Evolutionary conservation across 192 early-diverging fungal species (phyloP).

Genomic region (Coemansia sp.): DNA sequence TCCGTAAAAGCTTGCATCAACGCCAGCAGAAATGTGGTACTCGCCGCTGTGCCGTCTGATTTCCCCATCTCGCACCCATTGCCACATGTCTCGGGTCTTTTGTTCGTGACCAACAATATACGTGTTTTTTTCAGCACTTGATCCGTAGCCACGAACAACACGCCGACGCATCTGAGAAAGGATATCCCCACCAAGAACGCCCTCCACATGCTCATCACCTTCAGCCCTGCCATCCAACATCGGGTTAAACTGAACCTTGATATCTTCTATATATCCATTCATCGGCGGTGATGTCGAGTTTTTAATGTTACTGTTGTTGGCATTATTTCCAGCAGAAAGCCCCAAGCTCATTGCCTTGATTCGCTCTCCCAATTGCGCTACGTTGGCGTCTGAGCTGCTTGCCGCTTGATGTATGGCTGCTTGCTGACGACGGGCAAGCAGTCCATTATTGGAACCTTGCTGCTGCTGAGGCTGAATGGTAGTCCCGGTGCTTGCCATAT

Average conservation of each 20-base stretch:
- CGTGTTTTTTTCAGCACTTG: constrained; percentile 63
- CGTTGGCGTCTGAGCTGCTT: not conserved
- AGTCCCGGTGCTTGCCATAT: not conserved
- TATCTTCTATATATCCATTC: constrained; percentile 9
- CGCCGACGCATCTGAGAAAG: constrained; percentile 79
- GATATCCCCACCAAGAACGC: constrained; percentile 62
- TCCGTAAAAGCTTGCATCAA: constrained; percentile 41
- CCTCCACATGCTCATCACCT: constrained; percentile 5
- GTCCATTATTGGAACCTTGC: not conserved
- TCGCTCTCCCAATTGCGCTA: constrained; percentile 17
- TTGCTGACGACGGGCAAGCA: constrained; percentile 6
- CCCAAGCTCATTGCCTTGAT: constrained; percentile 18
- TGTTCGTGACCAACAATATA: constrained; percentile 21
- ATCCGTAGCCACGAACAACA: constrained; percentile 74
- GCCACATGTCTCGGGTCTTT: constrained; percentile 29
- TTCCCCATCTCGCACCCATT: constrained; percentile 57
- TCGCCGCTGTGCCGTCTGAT: constrained; percentile 45
- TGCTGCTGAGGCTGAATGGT: not conserved
- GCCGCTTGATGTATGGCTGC: constrained; percentile 7
- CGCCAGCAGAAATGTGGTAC: constrained; percentile 59
- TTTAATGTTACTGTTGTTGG: not conserved
- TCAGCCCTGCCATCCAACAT: constrained; percentile 7
- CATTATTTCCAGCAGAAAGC: not conserved
- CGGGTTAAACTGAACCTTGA: constrained; percentile 13
- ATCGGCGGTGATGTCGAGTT: constrained; percentile 1